Percentiles rank a stretch among this genome's conserved stretches.
Evolutionary conservation across 306 rosid species (phyloP).

Genomic region (Cucurbita maxima): DNA sequence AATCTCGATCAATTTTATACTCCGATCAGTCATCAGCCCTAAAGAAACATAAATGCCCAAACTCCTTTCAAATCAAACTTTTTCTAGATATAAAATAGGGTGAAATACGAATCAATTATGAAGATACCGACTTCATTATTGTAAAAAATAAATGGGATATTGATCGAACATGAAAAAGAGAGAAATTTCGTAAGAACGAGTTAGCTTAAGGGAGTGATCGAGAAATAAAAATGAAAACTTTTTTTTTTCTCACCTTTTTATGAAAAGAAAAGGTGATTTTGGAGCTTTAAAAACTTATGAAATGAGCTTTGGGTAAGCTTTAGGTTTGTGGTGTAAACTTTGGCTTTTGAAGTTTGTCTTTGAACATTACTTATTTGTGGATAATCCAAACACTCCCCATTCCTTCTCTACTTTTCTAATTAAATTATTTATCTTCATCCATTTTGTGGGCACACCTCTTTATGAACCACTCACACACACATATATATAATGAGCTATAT

Average conservation of each 20-base stretch:
- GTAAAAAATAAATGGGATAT: neutral
- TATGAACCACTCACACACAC: neutral
- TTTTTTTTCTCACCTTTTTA: no score
- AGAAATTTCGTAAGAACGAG: neutral
- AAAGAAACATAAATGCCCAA: conserved; percentile 7
- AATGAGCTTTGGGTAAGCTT: neutral
- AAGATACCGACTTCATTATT: neutral
- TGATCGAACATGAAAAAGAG: neutral
- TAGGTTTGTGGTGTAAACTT: neutral
- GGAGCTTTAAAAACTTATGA: neutral
- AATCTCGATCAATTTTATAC: neutral
- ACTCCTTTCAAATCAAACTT: neutral
- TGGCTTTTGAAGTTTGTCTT: neutral
- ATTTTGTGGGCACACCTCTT: neutral
- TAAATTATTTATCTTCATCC: neutral
- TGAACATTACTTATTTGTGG: conserved; percentile 1
- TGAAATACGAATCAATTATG: neutral
- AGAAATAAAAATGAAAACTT: no score
- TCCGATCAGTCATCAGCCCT: neutral
- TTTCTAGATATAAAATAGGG: neutral
- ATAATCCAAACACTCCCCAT: conserved; percentile 7
- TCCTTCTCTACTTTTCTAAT: neutral
- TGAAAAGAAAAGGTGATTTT: neutral
- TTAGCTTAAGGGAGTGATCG: no score
- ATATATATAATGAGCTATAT: neutral